Percentiles rank a stretch among this genome's conserved stretches.
These are phyloP conservation scores for Zymoseptoria crescenta DNA, from an alignment of 2,329 filamentous ascomycete species.

Conservation along the genomic window DNA sequence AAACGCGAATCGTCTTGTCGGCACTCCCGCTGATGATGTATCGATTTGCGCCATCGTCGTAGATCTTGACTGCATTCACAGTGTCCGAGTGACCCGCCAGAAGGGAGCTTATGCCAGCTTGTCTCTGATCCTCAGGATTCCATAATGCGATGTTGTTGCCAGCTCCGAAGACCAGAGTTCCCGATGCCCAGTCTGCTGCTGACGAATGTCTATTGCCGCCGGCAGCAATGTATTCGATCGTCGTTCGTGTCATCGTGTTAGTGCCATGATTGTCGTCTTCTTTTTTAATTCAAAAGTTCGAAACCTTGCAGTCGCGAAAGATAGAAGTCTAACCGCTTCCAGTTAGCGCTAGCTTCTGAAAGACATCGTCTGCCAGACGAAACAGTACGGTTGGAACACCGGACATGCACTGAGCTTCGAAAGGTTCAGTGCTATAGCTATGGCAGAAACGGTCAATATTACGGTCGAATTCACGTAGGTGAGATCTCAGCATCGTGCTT, in stretches of 20 bases:
- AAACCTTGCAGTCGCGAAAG: constrained; percentile 1
- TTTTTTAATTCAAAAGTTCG: neutral
- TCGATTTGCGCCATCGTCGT: constrained; percentile 46
- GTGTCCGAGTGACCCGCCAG: constrained; percentile 68
- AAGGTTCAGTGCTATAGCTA: neutral
- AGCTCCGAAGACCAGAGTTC: constrained; percentile 77
- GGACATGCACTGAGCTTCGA: neutral
- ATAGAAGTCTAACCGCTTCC: neutral
- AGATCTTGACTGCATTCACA: constrained; percentile 78
- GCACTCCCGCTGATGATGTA: constrained; percentile 72
- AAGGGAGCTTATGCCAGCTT: constrained; percentile 56
- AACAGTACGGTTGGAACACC: neutral
- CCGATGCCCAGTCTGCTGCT: constrained; percentile 75
- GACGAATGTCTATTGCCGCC: constrained; percentile 87
- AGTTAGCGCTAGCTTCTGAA: neutral
- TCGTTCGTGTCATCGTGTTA: constrained; percentile 3
- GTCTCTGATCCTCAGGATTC: constrained; percentile 53
- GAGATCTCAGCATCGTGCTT: neutral
- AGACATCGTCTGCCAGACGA: neutral
- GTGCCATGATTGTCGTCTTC: constrained; percentile 1
- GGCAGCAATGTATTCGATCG: constrained; percentile 52
- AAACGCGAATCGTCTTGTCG: constrained; percentile 67
- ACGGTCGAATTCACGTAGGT: constrained; percentile 67
- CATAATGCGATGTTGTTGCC: constrained; percentile 85
- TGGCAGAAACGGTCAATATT: constrained; percentile 42